Evolutionary conservation across 1,139 yeast species (phyloP), one percentile per base, ranked within the genome.

Genomic region (Protomyces gravidus): DNA sequence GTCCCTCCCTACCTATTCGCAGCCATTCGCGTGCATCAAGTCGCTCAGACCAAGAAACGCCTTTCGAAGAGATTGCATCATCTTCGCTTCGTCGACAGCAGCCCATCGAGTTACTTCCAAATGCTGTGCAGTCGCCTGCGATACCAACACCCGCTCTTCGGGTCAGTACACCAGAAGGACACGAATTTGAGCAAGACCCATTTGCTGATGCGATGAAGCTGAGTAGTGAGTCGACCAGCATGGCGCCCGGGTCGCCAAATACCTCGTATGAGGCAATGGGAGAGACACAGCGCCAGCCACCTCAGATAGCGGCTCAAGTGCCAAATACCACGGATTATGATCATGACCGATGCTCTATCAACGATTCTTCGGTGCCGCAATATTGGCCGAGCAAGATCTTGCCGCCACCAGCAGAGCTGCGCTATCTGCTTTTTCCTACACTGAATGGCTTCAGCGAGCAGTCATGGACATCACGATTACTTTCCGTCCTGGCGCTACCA

Each of bases 401-500:
- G 25, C 63, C 60, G n/a, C 15, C 15, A 5, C 61, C 53, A n/a
- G 42, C 9, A 28, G 52, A 39, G 25, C 30, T 60, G n/a, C 36
- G n/a, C 23, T 53, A 32, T 21, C 25, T 61, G 17, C 50, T 65
- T 5, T 70, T 71, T 56, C 75, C 74, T 5, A 69, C 72, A 2
- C 51, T 71, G 42, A 60, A 50, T 6, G 64, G 60, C 7, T 69
- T 70, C 23, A 36, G 19, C 1, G 42, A 60, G 7, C 70, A 68
- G 58, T 55, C 71, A 1, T 13, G 62, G 1, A 36, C 66, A 2
- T 71, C 70, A 50, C 67, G 67, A 51, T 17, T 71, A 5, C 67
- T 71, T 52, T 68, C 69, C 3, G 47, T 78, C 5, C 60, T 71
- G 13, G 68, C 74, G 5, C 70, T 78, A 0, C 84, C 84, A 1